Evolutionary conservation across 768 basidiomycete species (phyloP).

Genomic region (Favolaschia claudopus): DNA sequence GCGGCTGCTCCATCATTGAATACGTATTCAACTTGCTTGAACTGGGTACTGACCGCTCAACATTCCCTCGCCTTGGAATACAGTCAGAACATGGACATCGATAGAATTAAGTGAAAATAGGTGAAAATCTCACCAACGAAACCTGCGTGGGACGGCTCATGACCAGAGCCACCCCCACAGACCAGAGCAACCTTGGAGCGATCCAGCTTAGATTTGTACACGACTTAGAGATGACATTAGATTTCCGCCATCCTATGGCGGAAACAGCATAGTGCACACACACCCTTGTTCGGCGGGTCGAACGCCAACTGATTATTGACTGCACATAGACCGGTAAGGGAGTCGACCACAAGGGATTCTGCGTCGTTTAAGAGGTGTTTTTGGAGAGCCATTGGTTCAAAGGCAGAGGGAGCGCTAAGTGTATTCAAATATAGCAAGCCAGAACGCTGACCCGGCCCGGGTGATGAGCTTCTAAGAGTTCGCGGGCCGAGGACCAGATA

Average conservation of each 20-base stretch:
- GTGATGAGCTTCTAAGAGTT: too few species aligned
- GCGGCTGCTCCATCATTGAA: constrained; percentile 54
- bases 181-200: constrained; percentile 76
- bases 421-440: too few species aligned
- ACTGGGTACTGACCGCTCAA: constrained; percentile 60
- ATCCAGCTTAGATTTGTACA: constrained; percentile 65
- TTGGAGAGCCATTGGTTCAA: constrained; percentile 32
- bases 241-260: constrained; percentile 15
- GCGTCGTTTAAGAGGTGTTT: constrained; percentile 87
- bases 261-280: constrained; percentile 13
- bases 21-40: not conserved
- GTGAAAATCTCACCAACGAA: constrained; percentile 84
- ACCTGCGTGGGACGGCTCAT: constrained; percentile 90
- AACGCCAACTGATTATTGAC: constrained; percentile 77
- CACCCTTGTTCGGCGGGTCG: constrained; percentile 77
- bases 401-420: too few species aligned
- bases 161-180: constrained; percentile 88
- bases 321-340: constrained; percentile 74
- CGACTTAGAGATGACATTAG: constrained; percentile 53
- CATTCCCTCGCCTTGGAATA: constrained; percentile 70
- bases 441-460: too few species aligned
- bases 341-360: constrained; percentile 75
- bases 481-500: too few species aligned
- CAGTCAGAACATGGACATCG: not conserved
- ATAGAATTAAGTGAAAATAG: not conserved